phyloP scores from a whole-genome alignment of 345 rosid genomes.

The Kandelia obovata region DNA sequence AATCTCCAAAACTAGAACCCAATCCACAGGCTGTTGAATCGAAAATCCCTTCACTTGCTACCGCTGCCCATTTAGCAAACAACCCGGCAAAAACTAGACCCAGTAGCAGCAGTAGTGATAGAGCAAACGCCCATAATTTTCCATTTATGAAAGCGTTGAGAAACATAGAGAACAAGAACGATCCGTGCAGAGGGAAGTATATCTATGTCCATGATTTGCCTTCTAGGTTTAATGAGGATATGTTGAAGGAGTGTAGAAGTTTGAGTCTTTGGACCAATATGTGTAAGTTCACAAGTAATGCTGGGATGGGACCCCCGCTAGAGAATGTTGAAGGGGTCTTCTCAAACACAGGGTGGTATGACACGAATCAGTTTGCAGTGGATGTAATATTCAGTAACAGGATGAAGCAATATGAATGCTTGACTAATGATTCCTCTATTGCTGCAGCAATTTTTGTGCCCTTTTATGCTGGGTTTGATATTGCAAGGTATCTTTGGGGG shows the following conservation, averaged over 20 bases:
- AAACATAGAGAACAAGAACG: constrained; percentile 67
- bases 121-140: constrained; percentile 27
- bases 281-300: constrained; percentile 78
- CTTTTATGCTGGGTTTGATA: constrained; percentile 81
- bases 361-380: constrained; percentile 82
- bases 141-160: constrained; percentile 66
- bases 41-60: constrained; percentile 24
- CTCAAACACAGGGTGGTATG: constrained; percentile 77
- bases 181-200: constrained; percentile 81
- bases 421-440: constrained; percentile 71
- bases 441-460: constrained; percentile 90
- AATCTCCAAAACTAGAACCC: constrained; percentile 34
- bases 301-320: constrained; percentile 79
- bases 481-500: constrained; percentile 89
- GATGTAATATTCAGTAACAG: constrained; percentile 76
- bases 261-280: constrained; percentile 90
- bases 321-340: constrained; percentile 80
- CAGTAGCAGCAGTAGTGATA: constrained; percentile 1
- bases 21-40: constrained; percentile 19
- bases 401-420: constrained; percentile 88
- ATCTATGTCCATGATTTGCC: constrained; percentile 78
- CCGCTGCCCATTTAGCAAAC: constrained; percentile 10
- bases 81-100: constrained; percentile 5
- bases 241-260: constrained; percentile 77
- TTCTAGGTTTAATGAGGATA: constrained; percentile 72